phyloP scores from a whole-genome alignment of 2,329 filamentous ascomycete genomes.

The Ramularia collo-cygni region DNA sequence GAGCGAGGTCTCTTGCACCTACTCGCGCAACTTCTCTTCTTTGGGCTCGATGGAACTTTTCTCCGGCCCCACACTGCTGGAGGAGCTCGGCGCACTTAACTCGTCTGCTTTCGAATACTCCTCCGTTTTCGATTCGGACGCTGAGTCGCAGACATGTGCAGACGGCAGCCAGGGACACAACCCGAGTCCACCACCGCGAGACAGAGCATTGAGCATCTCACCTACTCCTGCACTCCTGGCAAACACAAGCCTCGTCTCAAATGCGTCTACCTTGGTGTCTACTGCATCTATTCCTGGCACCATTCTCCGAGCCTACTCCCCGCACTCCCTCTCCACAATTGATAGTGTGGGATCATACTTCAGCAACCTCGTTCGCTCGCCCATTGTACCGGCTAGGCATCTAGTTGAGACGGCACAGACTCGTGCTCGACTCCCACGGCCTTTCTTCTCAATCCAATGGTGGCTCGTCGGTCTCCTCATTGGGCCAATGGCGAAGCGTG shows the following conservation, averaged over 20 bases:
- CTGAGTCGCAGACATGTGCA: too few species aligned
- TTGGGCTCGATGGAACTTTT: too few species aligned
- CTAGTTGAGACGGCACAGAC: conserved; percentile 24
- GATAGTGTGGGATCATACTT: conserved; percentile 22
- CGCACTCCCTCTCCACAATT: conserved; percentile 13
- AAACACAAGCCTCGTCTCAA: too few species aligned
- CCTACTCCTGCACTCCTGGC: not conserved
- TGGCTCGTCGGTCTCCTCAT: conserved; percentile 28
- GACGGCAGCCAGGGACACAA: too few species aligned
- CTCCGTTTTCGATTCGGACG: too few species aligned
- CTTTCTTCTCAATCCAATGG: conserved; percentile 29
- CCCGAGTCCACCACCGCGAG: too few species aligned
- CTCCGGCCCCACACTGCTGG: too few species aligned
- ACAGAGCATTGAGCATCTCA: not conserved
- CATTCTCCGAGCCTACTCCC: not conserved
- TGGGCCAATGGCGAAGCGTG: conserved; percentile 32
- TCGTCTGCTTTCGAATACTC: too few species aligned
- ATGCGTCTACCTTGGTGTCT: conserved; percentile 2
- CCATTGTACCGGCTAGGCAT: conserved; percentile 26
- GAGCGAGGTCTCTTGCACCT: too few species aligned
- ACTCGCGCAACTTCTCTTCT: too few species aligned
- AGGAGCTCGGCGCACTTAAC: too few species aligned
- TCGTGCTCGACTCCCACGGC: conserved; percentile 22
- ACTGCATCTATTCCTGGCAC: not conserved
- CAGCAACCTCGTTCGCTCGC: conserved; percentile 24